Base-by-base conservation (phyloP, 2,329 filamentous ascomycete genomes). In the Claviceps sp. region DNA sequence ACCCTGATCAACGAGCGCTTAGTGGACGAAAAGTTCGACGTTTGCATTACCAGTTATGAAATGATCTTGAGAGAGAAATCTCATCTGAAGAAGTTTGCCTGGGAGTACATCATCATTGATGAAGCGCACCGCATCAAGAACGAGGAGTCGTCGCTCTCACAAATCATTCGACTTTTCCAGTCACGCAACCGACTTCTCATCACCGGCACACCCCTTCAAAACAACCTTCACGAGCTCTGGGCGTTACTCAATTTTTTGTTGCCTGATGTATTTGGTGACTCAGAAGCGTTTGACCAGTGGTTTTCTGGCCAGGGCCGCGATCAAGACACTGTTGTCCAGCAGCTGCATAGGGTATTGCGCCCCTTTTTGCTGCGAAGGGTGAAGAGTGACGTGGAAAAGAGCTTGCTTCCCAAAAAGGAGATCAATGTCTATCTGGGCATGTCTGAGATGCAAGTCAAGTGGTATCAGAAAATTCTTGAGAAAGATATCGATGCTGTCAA, bases 81-180 rank as follows among this genome's bases (percentile, higher is more conserved):
- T 1, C 89, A 95, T 60, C 70, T 98, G 59, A 95, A 93, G 72
- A 97, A 97, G 68, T 95, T 98, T 66, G 90, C 93, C 0, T 98
- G 93, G 93, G 91, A 98, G 67, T 98, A 98, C 69, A 98, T 98
- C 68, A 95, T 98, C 60, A 95, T 98, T 57, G 93, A 98, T 62
- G 93, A 98, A 60, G 81, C 93, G 2, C 93, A 98, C 68, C 89
- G 93, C 55, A 98, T 98, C 78, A 98, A 98, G 75, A 98, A 98
- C 69, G 93, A 98, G 65, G 89, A 97, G 67, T 98, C 93, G 0
- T 96, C 93, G 0, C 76, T 98, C 3, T 90, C 93, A 3, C 91
- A 97, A 64, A 94, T 97, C 59, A 95, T 98, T 58, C 88, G 93
- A 59, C 74, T 96, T 50, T 98, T 98, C 75, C 88, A 90, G 69